Conservation (phyloP, 78 protist species). For the Chrysochromulina tobinii region DNA sequence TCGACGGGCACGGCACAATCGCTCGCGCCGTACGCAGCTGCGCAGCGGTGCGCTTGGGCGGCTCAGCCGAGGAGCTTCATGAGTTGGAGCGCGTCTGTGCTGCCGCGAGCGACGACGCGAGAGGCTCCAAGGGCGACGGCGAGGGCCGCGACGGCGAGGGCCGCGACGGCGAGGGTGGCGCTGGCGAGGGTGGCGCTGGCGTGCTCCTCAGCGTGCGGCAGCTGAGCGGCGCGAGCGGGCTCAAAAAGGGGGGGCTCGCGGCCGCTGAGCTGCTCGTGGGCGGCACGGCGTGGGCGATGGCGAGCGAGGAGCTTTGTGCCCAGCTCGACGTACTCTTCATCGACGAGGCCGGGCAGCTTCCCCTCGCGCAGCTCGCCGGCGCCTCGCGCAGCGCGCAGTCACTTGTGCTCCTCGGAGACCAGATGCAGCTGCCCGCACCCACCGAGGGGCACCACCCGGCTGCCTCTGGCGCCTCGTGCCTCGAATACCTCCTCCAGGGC, state of each 20-base stretch:
- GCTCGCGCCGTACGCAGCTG: no score
- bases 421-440: constrained; percentile 20
- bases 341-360: constrained; percentile 18
- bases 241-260: neutral
- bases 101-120: no score
- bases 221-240: neutral
- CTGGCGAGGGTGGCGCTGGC: neutral
- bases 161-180: neutral
- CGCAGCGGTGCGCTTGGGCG: no score
- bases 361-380: neutral
- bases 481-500: neutral
- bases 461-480: neutral
- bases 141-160: neutral
- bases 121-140: neutral
- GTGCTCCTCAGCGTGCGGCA: neutral
- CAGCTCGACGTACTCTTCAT: neutral
- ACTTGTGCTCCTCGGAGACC: neutral
- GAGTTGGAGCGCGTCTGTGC: no score
- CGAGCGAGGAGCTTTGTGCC: neutral
- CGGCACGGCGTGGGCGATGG: neutral
- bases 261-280: neutral
- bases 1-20: no score
- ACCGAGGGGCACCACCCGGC: neutral
- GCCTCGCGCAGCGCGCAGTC: neutral
- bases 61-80: no score